Evolutionary conservation across 371 early-diverging fungal genomes (phyloP).

Genomic region (Gilbertella persicaria): DNA sequence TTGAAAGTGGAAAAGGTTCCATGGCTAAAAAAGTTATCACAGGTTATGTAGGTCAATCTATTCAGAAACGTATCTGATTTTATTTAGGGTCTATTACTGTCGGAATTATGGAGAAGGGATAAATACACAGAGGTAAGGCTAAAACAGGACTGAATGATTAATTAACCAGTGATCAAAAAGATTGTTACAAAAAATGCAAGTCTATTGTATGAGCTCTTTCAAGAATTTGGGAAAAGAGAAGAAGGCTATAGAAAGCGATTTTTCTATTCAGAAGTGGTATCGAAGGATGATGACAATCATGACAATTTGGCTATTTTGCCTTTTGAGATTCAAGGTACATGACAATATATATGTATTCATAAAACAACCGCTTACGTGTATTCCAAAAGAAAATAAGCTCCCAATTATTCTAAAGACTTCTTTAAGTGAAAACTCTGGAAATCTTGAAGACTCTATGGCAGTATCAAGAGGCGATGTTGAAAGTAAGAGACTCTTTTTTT

Average conservation of each 20-base stretch:
- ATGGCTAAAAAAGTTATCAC: constrained; percentile 5
- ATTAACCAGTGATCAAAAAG: no score
- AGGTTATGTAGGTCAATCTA: constrained; percentile 25
- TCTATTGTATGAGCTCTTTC: constrained; percentile 7
- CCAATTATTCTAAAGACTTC: constrained; percentile 6
- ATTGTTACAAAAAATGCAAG: constrained; percentile 6
- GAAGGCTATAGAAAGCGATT: constrained; percentile 9
- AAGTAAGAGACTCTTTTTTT: constrained; percentile 1
- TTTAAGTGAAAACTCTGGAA: background rate
- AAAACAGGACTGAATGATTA: no score
- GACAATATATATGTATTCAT: background rate
- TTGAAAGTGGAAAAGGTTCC: constrained; percentile 12
- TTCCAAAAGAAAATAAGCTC: constrained; percentile 5
- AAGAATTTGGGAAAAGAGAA: constrained; percentile 19
- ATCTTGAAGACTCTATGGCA: background rate
- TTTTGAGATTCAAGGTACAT: constrained; percentile 6
- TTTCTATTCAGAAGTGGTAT: no score
- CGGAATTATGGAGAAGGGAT: constrained; percentile 27
- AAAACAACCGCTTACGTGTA: no score
- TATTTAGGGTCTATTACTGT: constrained; percentile 19
- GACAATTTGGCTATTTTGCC: constrained; percentile 1
- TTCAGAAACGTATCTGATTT: background rate
- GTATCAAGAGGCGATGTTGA: constrained; percentile 15
- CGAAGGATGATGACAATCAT: no score
- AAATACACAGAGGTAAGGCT: constrained; percentile 25